Base-by-base conservation (phyloP, 2,329 filamentous ascomycete genomes). In the Penicillium concentricum region DNA sequence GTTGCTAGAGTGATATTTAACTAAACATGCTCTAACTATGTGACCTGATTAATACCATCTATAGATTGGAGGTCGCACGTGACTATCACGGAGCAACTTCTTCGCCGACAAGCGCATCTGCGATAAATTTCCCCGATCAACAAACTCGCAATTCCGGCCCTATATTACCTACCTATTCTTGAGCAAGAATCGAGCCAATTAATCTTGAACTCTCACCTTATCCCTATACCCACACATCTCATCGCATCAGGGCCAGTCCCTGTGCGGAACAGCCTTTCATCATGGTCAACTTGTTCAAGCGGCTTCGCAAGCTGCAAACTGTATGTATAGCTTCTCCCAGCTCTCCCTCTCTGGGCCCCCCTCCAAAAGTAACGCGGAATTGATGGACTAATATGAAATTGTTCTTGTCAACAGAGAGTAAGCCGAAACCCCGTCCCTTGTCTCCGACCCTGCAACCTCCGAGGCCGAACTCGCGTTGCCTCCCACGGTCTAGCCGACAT, bases 291-390 rank as follows among this genome's bases (percentile, higher is more conserved):
- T 61, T 80, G 44, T 69, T 76, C 61, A 85, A 86, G 77, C 87
- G 91, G 68, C 86, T 91, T 83, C 86, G 87, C 73, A 86, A 85
- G 76, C 79, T 95, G 72, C 86, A 85, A 74, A 80, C 83, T 75
- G 90, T 91, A 81, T 74, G 86, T 81, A 45, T 38, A 46, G 22
- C 32, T 38, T 43, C 24, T 45, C 26, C 48, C 24, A 13, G 22
- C 39, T 18, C 42, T 28, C 18, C 18, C 32, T 54, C 16, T 26
- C 38, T 0, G n/a, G 24, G 16, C 22, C 28, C 30, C 13, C 22
- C 12, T n/a, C n/a, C n/a, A n/a, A 48, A 51, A 34, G 24, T n/a
- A 46, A 39, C 6, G 24, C 39, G 15, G 30, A 38, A 41, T 18
- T 20, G 30, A 51, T 51, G 28, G 5, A 37, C 62, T 61, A 58